phyloP scores from a whole-genome alignment of 139 green algal species.

The Medakamo hakoo region DNA sequence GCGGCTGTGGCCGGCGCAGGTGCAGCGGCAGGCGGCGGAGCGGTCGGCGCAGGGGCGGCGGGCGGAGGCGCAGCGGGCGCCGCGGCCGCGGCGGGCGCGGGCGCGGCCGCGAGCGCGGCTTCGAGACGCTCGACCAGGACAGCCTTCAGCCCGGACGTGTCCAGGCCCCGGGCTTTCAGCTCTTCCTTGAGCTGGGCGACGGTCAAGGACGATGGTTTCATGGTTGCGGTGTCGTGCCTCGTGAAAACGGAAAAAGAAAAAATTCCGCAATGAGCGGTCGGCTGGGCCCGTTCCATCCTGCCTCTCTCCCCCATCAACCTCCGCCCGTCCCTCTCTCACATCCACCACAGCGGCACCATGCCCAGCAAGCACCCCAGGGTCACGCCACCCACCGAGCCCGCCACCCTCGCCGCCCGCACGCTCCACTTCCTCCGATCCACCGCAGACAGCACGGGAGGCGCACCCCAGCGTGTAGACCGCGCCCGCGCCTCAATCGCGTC shows the following conservation, averaged over 20 bases:
- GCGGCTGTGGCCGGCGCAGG: not conserved
- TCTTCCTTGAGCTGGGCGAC: not conserved
- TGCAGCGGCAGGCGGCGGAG: no score
- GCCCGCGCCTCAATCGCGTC: conserved; percentile 31
- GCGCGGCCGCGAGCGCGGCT: not conserved
- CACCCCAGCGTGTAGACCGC: conserved; percentile 1
- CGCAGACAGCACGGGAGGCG: conserved; percentile 11
- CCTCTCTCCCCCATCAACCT: no score
- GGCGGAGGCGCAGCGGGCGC: not conserved
- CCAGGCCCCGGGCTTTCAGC: not conserved
- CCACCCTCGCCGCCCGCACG: conserved; percentile 10
- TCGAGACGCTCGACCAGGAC: not conserved
- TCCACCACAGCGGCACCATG: conserved; percentile 26
- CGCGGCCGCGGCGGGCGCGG: no score
- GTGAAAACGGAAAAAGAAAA: no score
- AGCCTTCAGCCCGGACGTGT: not conserved
- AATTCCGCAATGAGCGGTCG: no score
- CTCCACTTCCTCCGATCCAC: not conserved
- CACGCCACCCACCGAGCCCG: conserved; percentile 35
- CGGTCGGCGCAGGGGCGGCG: no score
- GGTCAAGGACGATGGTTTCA: no score
- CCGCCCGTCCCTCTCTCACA: no score
- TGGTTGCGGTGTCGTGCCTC: no score
- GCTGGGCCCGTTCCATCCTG: no score
- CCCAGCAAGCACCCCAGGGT: conserved; percentile 45